phyloP scores from a whole-genome alignment of 2,329 filamentous ascomycete genomes.

The Ilyonectria destructans region DNA sequence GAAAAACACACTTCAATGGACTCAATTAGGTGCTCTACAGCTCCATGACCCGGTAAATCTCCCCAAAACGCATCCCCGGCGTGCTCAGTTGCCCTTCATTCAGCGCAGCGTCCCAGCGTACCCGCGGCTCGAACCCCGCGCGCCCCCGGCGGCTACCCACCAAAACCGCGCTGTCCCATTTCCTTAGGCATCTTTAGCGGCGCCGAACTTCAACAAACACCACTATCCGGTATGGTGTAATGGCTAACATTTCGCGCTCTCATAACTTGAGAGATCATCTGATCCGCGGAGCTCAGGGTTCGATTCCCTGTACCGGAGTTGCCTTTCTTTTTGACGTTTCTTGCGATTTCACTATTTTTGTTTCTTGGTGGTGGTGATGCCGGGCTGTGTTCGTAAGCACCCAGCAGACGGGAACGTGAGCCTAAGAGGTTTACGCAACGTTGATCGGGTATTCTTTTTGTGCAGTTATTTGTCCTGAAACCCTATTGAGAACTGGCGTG shows the following conservation, averaged over 20 bases:
- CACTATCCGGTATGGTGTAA: conserved; percentile 53
- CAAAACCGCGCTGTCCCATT: background rate
- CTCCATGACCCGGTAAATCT: background rate
- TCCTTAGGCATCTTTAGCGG: background rate
- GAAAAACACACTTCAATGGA: background rate
- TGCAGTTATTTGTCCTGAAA: background rate
- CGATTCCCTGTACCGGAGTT: conserved; percentile 50
- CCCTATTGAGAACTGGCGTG: too few relatives aligned
- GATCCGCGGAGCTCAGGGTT: conserved; percentile 38
- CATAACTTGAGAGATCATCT: conserved; percentile 45
- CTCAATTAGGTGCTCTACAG: background rate
- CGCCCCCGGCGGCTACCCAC: too few relatives aligned
- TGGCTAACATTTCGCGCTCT: conserved; percentile 56
- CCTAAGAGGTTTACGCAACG: background rate
- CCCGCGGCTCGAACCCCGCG: background rate
- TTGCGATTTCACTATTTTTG: background rate
- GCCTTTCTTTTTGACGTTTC: background rate
- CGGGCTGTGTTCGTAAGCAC: background rate
- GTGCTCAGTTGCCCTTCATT: background rate
- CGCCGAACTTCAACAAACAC: conserved; percentile 12
- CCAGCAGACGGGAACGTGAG: background rate
- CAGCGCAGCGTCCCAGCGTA: background rate
- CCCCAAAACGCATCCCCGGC: too few relatives aligned
- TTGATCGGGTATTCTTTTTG: background rate
- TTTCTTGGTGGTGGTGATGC: background rate